A percentile compares a stretch with the other conserved stretches of the same genome.
phyloP scores from a whole-genome alignment of 202 grass and related monocot species.

The Elaeis oleifera region DNA sequence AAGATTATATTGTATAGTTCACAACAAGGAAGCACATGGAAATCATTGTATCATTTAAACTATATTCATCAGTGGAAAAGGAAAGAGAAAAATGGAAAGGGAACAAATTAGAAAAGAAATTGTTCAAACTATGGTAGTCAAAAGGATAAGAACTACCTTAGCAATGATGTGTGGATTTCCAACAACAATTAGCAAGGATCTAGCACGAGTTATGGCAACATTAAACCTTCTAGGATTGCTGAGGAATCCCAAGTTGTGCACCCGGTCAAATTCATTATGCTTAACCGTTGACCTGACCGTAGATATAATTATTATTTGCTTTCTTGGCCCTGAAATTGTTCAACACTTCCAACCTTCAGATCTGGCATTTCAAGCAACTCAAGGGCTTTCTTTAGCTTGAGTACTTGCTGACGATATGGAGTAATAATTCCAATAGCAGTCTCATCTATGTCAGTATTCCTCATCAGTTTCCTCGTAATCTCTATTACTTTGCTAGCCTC shows the following conservation, averaged over 20 bases:
- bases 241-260: slow-evolving; percentile 73
- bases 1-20: too few species aligned
- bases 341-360: slow-evolving; percentile 72
- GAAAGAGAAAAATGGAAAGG: too few species aligned
- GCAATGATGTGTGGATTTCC: slow-evolving; percentile 87
- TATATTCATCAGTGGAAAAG: too few species aligned
- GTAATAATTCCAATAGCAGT: slow-evolving; percentile 76
- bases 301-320: slow-evolving; percentile 84
- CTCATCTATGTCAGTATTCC: slow-evolving; percentile 31
- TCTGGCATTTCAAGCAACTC: slow-evolving; percentile 65
- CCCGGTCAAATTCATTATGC: slow-evolving; percentile 67
- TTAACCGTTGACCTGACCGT: slow-evolving; percentile 85
- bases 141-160: slow-evolving; percentile 35
- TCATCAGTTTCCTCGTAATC: slow-evolving; percentile 62
- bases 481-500: slow-evolving; percentile 82
- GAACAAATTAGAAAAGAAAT: slow-evolving; percentile 2
- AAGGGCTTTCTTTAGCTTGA: slow-evolving; percentile 67
- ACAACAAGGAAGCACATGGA: too few species aligned
- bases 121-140: neutral
- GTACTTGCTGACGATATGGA: slow-evolving; percentile 90
- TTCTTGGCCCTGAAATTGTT: slow-evolving; percentile 96
- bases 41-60: too few species aligned
- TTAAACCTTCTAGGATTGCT: slow-evolving; percentile 79
- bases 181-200: slow-evolving; percentile 69
- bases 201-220: slow-evolving; percentile 82